Conservation (phyloP, 2,329 filamentous ascomycete genomes). For the Dactylellina cionopaga region DNA sequence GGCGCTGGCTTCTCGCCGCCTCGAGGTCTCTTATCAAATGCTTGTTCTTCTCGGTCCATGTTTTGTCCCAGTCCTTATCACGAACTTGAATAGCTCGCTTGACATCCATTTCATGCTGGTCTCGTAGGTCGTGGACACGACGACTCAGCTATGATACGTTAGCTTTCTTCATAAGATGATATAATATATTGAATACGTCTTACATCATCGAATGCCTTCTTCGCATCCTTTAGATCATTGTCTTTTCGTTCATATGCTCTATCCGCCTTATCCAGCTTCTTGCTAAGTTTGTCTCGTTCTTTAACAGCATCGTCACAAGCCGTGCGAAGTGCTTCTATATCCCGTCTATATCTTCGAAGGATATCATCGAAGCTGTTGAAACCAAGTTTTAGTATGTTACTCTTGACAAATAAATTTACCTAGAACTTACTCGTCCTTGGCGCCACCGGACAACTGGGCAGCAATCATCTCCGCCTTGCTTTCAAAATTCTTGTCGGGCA, state of each 20-base stretch:
- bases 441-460: conserved; percentile 32
- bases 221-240: conserved; percentile 45
- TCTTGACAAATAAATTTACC: not conserved
- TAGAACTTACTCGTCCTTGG: conserved; percentile 44
- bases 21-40: conserved; percentile 51
- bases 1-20: conserved; percentile 41
- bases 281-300: conserved; percentile 50
- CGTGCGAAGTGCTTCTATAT: conserved; percentile 37
- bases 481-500: conserved; percentile 28
- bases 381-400: not conserved
- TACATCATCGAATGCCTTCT: conserved; percentile 50
- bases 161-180: not conserved
- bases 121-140: conserved; percentile 38
- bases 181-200: not conserved
- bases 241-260: conserved; percentile 42
- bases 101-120: conserved; percentile 46
- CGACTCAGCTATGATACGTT: conserved; percentile 35
- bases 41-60: conserved; percentile 52
- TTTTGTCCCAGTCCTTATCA: conserved; percentile 52
- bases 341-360: conserved; percentile 34
- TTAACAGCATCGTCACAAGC: conserved; percentile 44
- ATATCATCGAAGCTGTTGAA: conserved; percentile 46
- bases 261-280: conserved; percentile 45
- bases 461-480: conserved; percentile 43
- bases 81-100: conserved; percentile 47